Conservation (phyloP, 768 basidiomycete species). For the Epithele typhae region DNA sequence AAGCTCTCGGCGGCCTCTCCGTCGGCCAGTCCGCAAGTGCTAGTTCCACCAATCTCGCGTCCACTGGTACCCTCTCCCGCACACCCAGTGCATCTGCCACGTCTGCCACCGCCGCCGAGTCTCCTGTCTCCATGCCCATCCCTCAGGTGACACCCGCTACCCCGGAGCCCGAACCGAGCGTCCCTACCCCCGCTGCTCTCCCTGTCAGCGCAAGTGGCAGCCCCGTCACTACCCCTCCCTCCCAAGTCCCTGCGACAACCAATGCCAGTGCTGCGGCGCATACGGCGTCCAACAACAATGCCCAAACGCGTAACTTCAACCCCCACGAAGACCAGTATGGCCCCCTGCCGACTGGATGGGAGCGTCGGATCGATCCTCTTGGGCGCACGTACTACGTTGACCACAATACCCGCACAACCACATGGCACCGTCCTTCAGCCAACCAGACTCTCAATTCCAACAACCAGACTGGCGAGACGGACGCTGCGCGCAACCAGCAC, state of each 20-base stretch:
- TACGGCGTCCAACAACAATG: constrained; percentile 37
- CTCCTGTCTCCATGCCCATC: constrained; percentile 39
- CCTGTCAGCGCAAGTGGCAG: constrained; percentile 33
- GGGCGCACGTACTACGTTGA: constrained; percentile 98
- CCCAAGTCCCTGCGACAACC: constrained; percentile 32
- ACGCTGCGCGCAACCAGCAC: constrained; percentile 84
- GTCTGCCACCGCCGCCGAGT: constrained; percentile 23
- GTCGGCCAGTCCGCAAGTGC: constrained; percentile 53
- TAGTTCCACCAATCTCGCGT: constrained; percentile 27
- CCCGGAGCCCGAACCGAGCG: constrained; percentile 14
- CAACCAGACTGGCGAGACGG: constrained; percentile 72
- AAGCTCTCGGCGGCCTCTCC: constrained; percentile 57
- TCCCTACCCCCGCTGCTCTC: constrained; percentile 27
- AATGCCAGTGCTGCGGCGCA: constrained; percentile 26
- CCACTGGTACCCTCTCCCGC: constrained; percentile 49
- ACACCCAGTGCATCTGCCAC: constrained; percentile 63
- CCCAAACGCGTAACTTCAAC: constrained; percentile 77
- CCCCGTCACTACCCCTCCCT: constrained; percentile 17
- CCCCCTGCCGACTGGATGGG: constrained; percentile 89
- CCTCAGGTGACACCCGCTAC: constrained; percentile 24
- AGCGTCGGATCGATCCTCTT: constrained; percentile 93
- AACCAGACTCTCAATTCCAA: constrained; percentile 70
- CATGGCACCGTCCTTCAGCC: constrained; percentile 90
- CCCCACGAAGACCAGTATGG: constrained; percentile 94
- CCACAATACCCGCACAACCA: constrained; percentile 95